phyloP scores from a whole-genome alignment of 2,329 filamentous ascomycete genomes.

The Fusarium coffeatum region DNA sequence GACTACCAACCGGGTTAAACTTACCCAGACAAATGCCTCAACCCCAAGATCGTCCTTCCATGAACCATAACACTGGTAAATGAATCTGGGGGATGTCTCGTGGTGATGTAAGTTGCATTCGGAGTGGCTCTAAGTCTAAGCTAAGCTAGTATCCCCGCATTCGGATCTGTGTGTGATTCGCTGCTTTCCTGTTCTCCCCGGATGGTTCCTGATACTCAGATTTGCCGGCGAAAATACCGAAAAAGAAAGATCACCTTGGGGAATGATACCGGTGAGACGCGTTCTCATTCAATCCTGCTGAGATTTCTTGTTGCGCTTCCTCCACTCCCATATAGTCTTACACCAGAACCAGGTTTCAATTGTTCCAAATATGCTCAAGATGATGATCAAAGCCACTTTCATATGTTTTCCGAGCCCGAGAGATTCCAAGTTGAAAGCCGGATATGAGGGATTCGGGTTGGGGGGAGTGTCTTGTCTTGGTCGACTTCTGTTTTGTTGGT shows the following conservation, averaged over 20 bases:
- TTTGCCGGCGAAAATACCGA: neutral
- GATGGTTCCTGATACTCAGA: neutral
- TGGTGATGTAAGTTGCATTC: neutral
- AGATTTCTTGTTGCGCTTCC: conserved; percentile 21
- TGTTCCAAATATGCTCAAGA: conserved; percentile 49
- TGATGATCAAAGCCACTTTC: conserved; percentile 41
- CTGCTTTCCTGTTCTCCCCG: neutral
- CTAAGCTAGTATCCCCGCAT: neutral
- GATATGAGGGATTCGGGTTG: neutral
- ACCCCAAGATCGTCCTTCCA: neutral
- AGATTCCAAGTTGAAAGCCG: conserved; percentile 39
- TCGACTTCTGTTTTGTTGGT: neutral
- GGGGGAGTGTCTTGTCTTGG: neutral
- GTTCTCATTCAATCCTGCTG: neutral
- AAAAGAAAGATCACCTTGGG: neutral
- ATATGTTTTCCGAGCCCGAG: conserved; percentile 48
- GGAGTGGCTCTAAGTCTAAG: neutral
- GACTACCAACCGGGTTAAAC: no score
- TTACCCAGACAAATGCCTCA: neutral
- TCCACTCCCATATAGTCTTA: conserved; percentile 48
- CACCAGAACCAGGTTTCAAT: conserved; percentile 51
- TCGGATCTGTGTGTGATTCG: neutral
- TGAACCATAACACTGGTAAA: neutral
- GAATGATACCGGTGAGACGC: neutral
- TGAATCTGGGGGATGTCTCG: neutral